A percentile compares a stretch with the other conserved stretches of the same genome.
Conservation (phyloP, 352 stramenopile genomes). For the Phytophthora melonis region DNA sequence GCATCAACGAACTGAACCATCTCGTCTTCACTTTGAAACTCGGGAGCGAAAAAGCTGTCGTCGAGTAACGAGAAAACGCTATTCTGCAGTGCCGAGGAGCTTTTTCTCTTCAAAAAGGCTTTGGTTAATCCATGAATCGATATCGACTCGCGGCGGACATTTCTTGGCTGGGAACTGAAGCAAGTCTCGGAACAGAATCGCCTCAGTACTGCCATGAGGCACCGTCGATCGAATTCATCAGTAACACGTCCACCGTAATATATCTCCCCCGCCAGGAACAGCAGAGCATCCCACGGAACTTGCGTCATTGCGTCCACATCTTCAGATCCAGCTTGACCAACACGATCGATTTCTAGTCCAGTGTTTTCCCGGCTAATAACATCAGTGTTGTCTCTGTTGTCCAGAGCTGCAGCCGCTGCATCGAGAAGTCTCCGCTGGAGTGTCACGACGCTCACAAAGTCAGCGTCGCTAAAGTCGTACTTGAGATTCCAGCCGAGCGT, state of each 20-base stretch:
- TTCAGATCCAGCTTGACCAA: not conserved
- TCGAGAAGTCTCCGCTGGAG: conserved; percentile 64
- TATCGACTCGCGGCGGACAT: conserved; percentile 5
- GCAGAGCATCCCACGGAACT: conserved; percentile 81
- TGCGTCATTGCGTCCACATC: not conserved
- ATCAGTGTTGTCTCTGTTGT: conserved; percentile 1
- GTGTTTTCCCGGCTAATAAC: not conserved
- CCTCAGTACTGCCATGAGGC: conserved; percentile 69
- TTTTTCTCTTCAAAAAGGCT: conserved; percentile 10
- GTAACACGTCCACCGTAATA: conserved; percentile 87
- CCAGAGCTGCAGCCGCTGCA: conserved; percentile 5
- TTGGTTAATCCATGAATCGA: conserved; percentile 2
- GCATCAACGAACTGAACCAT: conserved; percentile 65
- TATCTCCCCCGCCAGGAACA: conserved; percentile 83
- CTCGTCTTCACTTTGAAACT: conserved; percentile 44
- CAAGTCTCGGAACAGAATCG: conserved; percentile 62
- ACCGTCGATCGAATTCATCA: conserved; percentile 83
- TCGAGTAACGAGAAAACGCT: conserved; percentile 31
- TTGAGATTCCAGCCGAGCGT: conserved; percentile 80
- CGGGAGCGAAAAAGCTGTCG: conserved; percentile 52
- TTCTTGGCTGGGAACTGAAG: conserved; percentile 4
- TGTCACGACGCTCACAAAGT: conserved; percentile 77
- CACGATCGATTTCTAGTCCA: not conserved
- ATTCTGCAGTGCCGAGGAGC: conserved; percentile 7
- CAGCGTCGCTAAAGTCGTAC: conserved; percentile 84